Percentiles rank a stretch among this genome's conserved stretches.
phyloP scores from a whole-genome alignment of 768 basidiomycete genomes.

The Mycena polygramma region DNA sequence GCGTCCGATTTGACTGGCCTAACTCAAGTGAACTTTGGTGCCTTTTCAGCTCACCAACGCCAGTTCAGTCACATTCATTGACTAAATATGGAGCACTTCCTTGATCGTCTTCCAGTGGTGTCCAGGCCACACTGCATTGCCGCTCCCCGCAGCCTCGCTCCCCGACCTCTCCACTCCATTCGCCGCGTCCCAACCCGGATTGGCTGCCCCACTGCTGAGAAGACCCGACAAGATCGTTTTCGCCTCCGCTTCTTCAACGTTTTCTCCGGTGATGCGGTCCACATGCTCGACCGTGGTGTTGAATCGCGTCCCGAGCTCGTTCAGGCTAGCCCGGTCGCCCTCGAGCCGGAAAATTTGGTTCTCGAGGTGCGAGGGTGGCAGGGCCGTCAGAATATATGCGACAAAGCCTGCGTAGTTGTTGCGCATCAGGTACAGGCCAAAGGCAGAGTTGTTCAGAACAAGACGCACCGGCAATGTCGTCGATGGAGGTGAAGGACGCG shows the following conservation, averaged over 20 bases:
- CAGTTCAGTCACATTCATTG: neutral
- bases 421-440: too few relatives aligned
- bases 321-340: conserved; percentile 48
- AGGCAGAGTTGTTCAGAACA: neutral
- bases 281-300: conserved; percentile 33
- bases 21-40: too few relatives aligned
- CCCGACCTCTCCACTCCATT: conserved; percentile 27
- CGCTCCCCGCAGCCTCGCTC: conserved; percentile 35
- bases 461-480: conserved; percentile 48
- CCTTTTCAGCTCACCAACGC: too few relatives aligned
- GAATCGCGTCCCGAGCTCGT: conserved; percentile 44
- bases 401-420: conserved; percentile 36
- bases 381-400: conserved; percentile 50
- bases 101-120: conserved; percentile 41
- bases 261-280: conserved; percentile 23
- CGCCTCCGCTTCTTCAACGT: neutral
- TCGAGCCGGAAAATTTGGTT: conserved; percentile 52
- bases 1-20: too few relatives aligned
- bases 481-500: conserved; percentile 47
- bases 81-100: conserved; percentile 29
- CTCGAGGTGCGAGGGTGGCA: conserved; percentile 43
- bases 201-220: conserved; percentile 31
- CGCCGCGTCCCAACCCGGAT: conserved; percentile 36
- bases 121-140: conserved; percentile 39
- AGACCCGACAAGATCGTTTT: conserved; percentile 13